Evolutionary conservation across 2,329 filamentous ascomycete genomes (phyloP), one percentile per base, ranked within the genome.

Genomic region (Curvularia lunata): DNA sequence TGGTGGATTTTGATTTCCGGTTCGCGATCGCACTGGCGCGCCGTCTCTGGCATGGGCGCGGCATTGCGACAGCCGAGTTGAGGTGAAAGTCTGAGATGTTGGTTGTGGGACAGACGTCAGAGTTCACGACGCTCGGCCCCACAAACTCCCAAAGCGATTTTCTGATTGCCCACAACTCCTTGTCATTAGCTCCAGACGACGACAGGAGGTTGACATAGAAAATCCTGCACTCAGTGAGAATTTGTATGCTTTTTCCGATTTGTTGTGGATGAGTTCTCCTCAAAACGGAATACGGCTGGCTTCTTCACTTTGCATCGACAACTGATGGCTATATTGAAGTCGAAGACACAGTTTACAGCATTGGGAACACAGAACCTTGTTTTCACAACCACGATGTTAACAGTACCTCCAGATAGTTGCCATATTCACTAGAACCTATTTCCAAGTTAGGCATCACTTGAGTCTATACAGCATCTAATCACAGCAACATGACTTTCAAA

Each of bases 31-130:
- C 63, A 52, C 61, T 68, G 25, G 65, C 63, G 54, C 67, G 67
- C 58, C 67, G 62, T 59, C 63, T 62, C 47, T 70, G 67, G 54
- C 66, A 69, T 27, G 66, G 67, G 59, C 67, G 67, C 56, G 66
- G 63, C 67, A 70, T 70, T 37, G 55, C 56, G 37, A 41, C 42
- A 34, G 38, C 45, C 32, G 18, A 8, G 27, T 47, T 37, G 46
- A 12, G n/a, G 52, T 47, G 51, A 27, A 40, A 16, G 23, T 4
- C n/a, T 30, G 25, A 49, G 10, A n/a, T 5, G 49, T 40, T 47
- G 19, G 43, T 47, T 58, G 56, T 55, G 56, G 42, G 51, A 34
- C 49, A 19, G 37, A 54, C 51, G 43, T 58, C 55, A 54, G 51
- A 46, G 30, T 58, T 50, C 38, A 49, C 18, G 45, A 58, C 45